A percentile compares a stretch with the other conserved stretches of the same genome.
phyloP scores from a whole-genome alignment of 75 land plant species.

The Ceratopteris richardii region DNA sequence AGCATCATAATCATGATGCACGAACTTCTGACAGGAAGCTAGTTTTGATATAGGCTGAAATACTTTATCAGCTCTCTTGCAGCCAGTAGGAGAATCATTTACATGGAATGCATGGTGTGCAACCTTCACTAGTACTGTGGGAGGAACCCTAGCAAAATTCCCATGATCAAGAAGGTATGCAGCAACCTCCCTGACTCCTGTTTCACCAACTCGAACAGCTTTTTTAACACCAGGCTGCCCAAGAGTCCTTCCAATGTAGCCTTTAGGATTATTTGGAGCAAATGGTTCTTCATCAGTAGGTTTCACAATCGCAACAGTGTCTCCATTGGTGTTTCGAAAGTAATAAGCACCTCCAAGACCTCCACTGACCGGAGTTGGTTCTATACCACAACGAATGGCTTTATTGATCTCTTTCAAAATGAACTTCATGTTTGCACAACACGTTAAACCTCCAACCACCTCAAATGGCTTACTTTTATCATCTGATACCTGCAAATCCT shows the following conservation, averaged over 20 bases:
- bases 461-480: slow-evolving; percentile 38
- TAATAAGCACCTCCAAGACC: too few relatives aligned
- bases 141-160: slow-evolving; percentile 38
- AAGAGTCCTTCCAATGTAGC: slow-evolving; percentile 28
- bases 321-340: too few relatives aligned
- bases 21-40: slow-evolving; percentile 47
- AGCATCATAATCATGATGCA: slow-evolving; percentile 40
- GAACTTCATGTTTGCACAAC: too few relatives aligned
- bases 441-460: too few relatives aligned
- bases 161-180: slow-evolving; percentile 39
- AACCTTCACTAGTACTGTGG: slow-evolving; percentile 40
- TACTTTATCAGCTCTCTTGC: background rate
- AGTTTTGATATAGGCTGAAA: slow-evolving; percentile 16
- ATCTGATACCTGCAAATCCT: slow-evolving; percentile 20
- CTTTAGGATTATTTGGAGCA: slow-evolving; percentile 48
- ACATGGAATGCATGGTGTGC: slow-evolving; percentile 30
- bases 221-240: slow-evolving; percentile 41
- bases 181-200: slow-evolving; percentile 42
- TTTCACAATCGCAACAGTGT: too few relatives aligned
- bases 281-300: too few relatives aligned
- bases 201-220: slow-evolving; percentile 40
- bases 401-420: too few relatives aligned
- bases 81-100: slow-evolving; percentile 11
- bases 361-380: too few relatives aligned
- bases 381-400: too few relatives aligned